These are phyloP conservation scores for Helenozyma rhizophorensis DNA, from an alignment of 805 yeast species.

Conservation along the genomic window DNA sequence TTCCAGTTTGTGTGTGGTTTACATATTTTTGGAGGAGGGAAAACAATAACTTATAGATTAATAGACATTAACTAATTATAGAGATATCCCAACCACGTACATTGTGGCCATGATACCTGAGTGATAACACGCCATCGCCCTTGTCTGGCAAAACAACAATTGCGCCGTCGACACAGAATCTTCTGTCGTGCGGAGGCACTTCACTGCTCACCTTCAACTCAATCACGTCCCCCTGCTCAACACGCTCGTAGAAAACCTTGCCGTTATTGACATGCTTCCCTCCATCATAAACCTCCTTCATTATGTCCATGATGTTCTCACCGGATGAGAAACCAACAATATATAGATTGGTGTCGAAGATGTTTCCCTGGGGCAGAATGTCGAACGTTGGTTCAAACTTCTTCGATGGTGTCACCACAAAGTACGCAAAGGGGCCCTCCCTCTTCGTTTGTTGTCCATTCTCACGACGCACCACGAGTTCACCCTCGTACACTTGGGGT, in stretches of 20 bases:
- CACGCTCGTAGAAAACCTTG: conserved; percentile 42
- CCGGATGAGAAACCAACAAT: conserved; percentile 42
- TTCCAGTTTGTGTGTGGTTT: too few relatives aligned
- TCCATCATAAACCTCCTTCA: conserved; percentile 51
- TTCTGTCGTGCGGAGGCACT: conserved; percentile 22
- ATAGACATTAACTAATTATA: conserved; percentile 4
- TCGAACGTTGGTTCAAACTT: conserved; percentile 56
- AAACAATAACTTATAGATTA: too few relatives aligned
- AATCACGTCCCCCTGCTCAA: conserved; percentile 24
- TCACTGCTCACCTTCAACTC: conserved; percentile 13
- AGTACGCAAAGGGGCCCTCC: conserved; percentile 52
- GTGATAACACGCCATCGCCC: background rate
- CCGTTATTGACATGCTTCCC: conserved; percentile 51
- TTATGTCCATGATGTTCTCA: conserved; percentile 41
- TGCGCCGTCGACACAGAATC: conserved; percentile 69
- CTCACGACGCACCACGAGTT: conserved; percentile 3
- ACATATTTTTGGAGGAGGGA: too few relatives aligned
- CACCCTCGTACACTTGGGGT: conserved; percentile 52
- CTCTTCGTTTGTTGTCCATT: too few relatives aligned
- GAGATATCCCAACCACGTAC: conserved; percentile 8
- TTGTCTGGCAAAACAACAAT: conserved; percentile 31
- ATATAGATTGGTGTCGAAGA: conserved; percentile 40
- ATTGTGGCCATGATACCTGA: conserved; percentile 7
- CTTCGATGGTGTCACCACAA: conserved; percentile 52
- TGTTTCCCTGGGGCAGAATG: conserved; percentile 57